Evolutionary conservation across 331 rosid species (phyloP), one percentile per base, ranked within the genome.

Genomic region (Malus hybrid): DNA sequence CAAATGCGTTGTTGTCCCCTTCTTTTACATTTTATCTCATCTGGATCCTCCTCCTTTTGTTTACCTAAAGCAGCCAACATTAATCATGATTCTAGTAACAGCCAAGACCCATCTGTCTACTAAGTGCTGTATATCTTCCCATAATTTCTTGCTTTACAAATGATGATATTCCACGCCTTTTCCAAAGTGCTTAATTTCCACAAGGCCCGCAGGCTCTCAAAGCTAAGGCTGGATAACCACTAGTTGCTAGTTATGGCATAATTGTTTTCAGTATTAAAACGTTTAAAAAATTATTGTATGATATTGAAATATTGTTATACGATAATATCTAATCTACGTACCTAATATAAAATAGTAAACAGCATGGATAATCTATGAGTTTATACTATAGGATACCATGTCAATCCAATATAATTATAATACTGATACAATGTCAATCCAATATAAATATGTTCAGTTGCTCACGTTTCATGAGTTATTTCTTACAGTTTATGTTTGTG

Each of bases 71-170:
- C 56, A 65, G 54, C 24, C 11, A 28, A 73, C 76, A 73, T 18
- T 61, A 76, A 88, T 88, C 76, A 88, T 89, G 85, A 74, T 44
- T 75, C 68, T 54, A 68, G 80, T 34, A 75, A 74, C 82, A 78
- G 28, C 69, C 46, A 77, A 75, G 84, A 76, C 86, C 90, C 85
- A 81, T 81, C 31, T 79, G 77, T 65, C 84, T 46, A 15, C 50
- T 1, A 36, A 74, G 75, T 82, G 86, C 79, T 68, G 16, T 48
- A 75, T 79, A 86, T 80, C 75, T 52, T 79, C 54, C 79, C 90
- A 56, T 52, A 76, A 70, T 70, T 82, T 56, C 77, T 60, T 81
- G 85, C 83, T 88, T 75, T 76, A 80, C 11, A 67, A 85, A 83
- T 84, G 70, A 82, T 84, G 59, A 39, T 76, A 42, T 77, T 82